These are phyloP conservation scores for Fusarium heterosporum DNA, from an alignment of 2,329 filamentous ascomycete species.

Conservation along the genomic window DNA sequence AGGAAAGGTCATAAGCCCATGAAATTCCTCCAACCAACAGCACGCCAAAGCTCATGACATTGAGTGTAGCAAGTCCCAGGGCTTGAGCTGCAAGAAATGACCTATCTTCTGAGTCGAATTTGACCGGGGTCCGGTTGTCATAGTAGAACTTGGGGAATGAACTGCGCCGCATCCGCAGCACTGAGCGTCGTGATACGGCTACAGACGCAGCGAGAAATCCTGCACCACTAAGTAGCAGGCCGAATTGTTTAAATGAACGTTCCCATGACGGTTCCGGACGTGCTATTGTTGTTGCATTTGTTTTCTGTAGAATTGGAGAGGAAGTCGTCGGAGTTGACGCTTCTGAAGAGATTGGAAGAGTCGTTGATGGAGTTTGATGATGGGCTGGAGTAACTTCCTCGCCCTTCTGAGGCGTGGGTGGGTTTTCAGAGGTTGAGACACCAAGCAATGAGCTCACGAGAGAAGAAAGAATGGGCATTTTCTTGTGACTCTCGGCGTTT, in stretches of 20 bases:
- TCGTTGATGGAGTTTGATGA: constrained; percentile 32
- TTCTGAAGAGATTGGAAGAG: constrained; percentile 4
- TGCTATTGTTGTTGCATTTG: constrained; percentile 1
- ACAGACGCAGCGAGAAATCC: constrained; percentile 80
- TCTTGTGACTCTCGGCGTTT: not conserved
- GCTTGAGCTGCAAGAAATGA: constrained; percentile 81
- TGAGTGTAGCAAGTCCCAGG: constrained; percentile 86
- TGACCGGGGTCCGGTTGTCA: constrained; percentile 59
- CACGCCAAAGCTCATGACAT: constrained; percentile 80
- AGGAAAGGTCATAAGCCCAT: constrained; percentile 82
- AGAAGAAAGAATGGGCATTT: constrained; percentile 20
- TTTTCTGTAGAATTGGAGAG: not conserved
- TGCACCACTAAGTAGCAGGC: constrained; percentile 79
- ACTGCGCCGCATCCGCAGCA: constrained; percentile 71
- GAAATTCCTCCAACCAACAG: constrained; percentile 78
- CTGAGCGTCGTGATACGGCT: constrained; percentile 76
- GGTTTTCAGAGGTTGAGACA: constrained; percentile 32
- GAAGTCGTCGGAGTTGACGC: not conserved
- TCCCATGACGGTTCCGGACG: constrained; percentile 51
- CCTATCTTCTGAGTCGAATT: constrained; percentile 49
- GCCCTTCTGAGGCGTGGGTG: constrained; percentile 1
- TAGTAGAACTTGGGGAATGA: constrained; percentile 79
- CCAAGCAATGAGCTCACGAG: constrained; percentile 36
- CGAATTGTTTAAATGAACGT: constrained; percentile 68
- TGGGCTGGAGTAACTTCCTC: constrained; percentile 29